Evolutionary conservation across 805 yeast genomes (phyloP).

Genomic region (Suhomyces tanzawaensis): DNA sequence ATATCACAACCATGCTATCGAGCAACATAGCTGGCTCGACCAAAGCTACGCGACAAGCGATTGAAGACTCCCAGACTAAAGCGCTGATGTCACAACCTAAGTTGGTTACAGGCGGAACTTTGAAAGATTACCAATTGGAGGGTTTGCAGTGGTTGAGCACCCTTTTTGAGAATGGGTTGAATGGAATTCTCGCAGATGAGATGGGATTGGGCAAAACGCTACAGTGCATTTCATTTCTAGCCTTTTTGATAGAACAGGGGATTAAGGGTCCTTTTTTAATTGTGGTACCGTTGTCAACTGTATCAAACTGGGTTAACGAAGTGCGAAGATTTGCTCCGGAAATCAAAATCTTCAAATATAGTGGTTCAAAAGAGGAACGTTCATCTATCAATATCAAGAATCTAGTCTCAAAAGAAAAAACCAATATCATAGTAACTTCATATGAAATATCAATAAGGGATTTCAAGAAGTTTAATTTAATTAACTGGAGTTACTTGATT

Average conservation of each 20-base stretch:
- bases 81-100: constrained; percentile 20
- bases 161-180: constrained; percentile 86
- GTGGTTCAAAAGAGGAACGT: constrained; percentile 63
- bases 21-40: constrained; percentile 17
- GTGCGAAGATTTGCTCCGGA: constrained; percentile 70
- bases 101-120: constrained; percentile 43
- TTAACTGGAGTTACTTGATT: constrained; percentile 77
- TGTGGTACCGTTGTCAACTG: constrained; percentile 80
- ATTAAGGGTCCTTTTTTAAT: constrained; percentile 75
- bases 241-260: constrained; percentile 75
- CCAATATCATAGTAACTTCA: constrained; percentile 69
- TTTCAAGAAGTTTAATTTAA: constrained; percentile 47
- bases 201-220: constrained; percentile 97
- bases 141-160: constrained; percentile 92
- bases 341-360: constrained; percentile 59
- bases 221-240: constrained; percentile 77
- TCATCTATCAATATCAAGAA: constrained; percentile 32
- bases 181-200: constrained; percentile 95
- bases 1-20: constrained; percentile 13
- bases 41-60: constrained; percentile 18
- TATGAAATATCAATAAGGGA: constrained; percentile 81
- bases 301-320: constrained; percentile 82
- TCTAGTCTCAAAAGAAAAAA: constrained; percentile 15
- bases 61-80: constrained; percentile 24
- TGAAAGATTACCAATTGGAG: constrained; percentile 83